A percentile compares a stretch with the other conserved stretches of the same genome.
phyloP scores from a whole-genome alignment of 202 grass and related monocot species.

The Setaria italica region DNA sequence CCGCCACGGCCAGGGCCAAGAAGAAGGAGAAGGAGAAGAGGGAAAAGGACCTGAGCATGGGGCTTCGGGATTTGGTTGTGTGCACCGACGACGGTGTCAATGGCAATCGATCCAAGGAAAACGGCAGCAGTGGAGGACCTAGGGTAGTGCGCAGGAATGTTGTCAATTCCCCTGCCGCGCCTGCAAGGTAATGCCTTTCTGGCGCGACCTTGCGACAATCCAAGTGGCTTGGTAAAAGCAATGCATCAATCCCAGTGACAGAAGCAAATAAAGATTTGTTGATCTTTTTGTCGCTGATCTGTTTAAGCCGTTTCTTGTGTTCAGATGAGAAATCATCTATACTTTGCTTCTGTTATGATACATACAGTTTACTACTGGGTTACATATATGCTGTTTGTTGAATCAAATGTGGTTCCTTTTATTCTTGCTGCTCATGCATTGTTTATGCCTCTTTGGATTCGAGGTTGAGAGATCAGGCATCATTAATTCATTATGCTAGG shows the following conservation, averaged over 20 bases:
- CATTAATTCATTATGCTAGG: background rate
- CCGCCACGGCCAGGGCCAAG: slow-evolving; percentile 54
- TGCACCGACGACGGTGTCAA: slow-evolving; percentile 29
- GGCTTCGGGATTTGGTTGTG: slow-evolving; percentile 83
- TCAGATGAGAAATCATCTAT: slow-evolving; percentile 43
- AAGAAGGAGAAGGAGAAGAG: slow-evolving; percentile 61
- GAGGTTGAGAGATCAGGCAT: slow-evolving; percentile 9
- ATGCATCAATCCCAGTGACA: slow-evolving; percentile 31
- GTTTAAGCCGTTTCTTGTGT: slow-evolving; percentile 40
- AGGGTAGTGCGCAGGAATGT: slow-evolving; percentile 63
- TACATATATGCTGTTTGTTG: slow-evolving; percentile 35
- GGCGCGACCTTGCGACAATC: background rate
- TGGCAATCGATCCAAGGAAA: slow-evolving; percentile 34
- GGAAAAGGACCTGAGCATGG: slow-evolving; percentile 59
- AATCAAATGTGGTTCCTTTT: background rate
- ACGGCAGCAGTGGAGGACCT: slow-evolving; percentile 27
- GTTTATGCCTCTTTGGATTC: slow-evolving; percentile 14
- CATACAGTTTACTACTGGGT: slow-evolving; percentile 24
- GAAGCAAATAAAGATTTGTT: slow-evolving; percentile 53
- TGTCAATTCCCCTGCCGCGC: slow-evolving; percentile 42
- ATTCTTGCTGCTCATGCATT: background rate
- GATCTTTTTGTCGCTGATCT: slow-evolving; percentile 18
- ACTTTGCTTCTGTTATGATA: slow-evolving; percentile 50
- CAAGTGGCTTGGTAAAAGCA: slow-evolving; percentile 14
- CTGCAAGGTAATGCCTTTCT: slow-evolving; percentile 56